Conservation (phyloP, 2,329 filamentous ascomycete species). For the Lasiodiplodia sp. region DNA sequence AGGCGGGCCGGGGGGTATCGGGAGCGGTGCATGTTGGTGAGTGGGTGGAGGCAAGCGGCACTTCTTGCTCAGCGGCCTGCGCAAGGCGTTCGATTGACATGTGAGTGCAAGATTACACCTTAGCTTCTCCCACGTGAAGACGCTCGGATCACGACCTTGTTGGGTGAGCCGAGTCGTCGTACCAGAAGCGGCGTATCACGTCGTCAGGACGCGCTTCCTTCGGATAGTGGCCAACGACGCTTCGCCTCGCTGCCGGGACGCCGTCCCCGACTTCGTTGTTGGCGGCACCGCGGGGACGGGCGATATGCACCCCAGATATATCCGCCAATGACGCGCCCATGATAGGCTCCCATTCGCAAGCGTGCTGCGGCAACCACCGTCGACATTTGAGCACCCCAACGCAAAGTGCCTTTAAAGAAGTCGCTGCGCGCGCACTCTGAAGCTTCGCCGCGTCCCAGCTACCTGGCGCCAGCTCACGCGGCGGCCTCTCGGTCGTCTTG, state of each 20-base stretch:
- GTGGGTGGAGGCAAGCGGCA: conserved; percentile 18
- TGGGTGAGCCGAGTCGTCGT: conserved; percentile 8
- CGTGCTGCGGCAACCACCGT: conserved; percentile 5
- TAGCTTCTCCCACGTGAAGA: conserved; percentile 19
- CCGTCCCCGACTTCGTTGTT: conserved; percentile 8
- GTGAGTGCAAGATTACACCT: conserved; percentile 10
- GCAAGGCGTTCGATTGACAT: conserved; percentile 20
- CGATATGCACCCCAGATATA: conserved; percentile 20
- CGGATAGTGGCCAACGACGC: not conserved
- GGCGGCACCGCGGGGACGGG: conserved; percentile 12
- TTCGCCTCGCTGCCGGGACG: conserved; percentile 4
- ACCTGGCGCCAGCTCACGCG: not conserved
- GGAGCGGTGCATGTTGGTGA: conserved; percentile 20
- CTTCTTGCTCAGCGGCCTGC: conserved; percentile 8
- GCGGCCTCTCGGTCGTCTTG: not conserved
- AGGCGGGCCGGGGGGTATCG: not conserved
- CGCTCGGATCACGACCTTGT: not conserved
- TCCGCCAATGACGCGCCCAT: not conserved
- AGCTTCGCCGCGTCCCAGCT: not conserved
- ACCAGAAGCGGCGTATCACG: not conserved
- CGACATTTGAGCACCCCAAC: conserved; percentile 7
- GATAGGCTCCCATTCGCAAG: not conserved
- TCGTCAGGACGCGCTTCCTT: conserved; percentile 9
- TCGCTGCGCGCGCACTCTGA: not conserved
- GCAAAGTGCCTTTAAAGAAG: not conserved